Conservation (phyloP, 1,139 yeast genomes). For the Sugiyamaella pinicola region DNA sequence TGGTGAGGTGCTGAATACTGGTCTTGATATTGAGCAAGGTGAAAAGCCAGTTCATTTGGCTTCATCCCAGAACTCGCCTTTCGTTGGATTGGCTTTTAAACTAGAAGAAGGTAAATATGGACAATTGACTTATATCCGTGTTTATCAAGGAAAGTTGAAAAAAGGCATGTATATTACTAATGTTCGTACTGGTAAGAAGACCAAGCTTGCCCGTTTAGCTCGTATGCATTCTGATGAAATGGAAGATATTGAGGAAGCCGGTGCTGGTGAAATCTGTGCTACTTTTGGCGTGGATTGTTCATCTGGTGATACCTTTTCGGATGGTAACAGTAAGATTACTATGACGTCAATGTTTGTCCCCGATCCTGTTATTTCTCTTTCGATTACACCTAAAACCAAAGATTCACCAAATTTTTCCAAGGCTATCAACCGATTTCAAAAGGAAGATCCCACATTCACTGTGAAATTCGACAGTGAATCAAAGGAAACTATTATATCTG, state of each 20-base stretch:
- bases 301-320: conserved; percentile 98
- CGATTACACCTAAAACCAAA: conserved; percentile 84
- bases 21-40: conserved; percentile 70
- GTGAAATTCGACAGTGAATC: conserved; percentile 89
- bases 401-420: conserved; percentile 91
- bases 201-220: conserved; percentile 91
- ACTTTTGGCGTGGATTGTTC: conserved; percentile 99
- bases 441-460: conserved; percentile 98
- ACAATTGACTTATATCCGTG: conserved; percentile 93
- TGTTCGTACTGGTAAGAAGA: conserved; percentile 88
- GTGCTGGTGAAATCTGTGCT: conserved; percentile 99
- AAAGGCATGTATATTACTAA: conserved; percentile 90
- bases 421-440: conserved; percentile 96
- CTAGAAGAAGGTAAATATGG: conserved; percentile 98
- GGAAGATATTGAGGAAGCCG: conserved; percentile 96
- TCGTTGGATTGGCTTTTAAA: conserved; percentile 96
- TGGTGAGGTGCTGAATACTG: conserved; percentile 86
- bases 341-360: conserved; percentile 99
- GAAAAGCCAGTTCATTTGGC: conserved; percentile 74
- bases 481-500: conserved; percentile 93
- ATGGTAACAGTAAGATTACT: conserved; percentile 65
- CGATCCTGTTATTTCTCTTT: conserved; percentile 93
- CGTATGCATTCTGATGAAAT: conserved; percentile 99
- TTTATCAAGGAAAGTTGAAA: conserved; percentile 91
- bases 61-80: conserved; percentile 76